These are phyloP conservation scores for Eustoma russellianum DNA, from an alignment of 257 asterid genomes.

Conservation along the genomic window DNA sequence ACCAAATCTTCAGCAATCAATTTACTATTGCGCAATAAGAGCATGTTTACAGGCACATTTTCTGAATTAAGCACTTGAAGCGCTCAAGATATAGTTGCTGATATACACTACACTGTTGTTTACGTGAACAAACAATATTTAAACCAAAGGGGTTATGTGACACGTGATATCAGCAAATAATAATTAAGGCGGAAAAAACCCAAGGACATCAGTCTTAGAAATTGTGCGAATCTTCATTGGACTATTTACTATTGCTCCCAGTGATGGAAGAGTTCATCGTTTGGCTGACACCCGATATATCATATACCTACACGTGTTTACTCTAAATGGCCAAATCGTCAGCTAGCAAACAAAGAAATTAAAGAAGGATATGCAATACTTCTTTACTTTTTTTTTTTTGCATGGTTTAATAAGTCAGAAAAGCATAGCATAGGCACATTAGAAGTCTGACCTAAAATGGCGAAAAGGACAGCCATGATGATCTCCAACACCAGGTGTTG, in stretches of 20 bases:
- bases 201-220: no score
- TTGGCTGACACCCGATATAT: background rate
- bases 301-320: background rate
- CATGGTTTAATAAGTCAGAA: background rate
- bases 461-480: slow-evolving; percentile 98
- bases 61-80: no score
- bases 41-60: no score
- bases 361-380: background rate
- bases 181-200: no score
- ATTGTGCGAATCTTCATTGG: background rate
- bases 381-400: background rate
- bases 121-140: no score
- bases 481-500: slow-evolving; percentile 90
- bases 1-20: no score
- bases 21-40: no score
- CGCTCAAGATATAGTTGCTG: no score
- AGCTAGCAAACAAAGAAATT: background rate
- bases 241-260: background rate
- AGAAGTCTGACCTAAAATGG: slow-evolving; percentile 72
- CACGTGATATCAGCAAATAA: no score
- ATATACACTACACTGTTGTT: no score
- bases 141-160: no score
- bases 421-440: slow-evolving; percentile 2
- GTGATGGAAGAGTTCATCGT: background rate
- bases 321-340: background rate